Percentiles rank a stretch among this genome's conserved stretches.
Evolutionary conservation across 2,329 filamentous ascomycete genomes (phyloP).

Genomic region (Arthrobotrys pseudoclavata): DNA sequence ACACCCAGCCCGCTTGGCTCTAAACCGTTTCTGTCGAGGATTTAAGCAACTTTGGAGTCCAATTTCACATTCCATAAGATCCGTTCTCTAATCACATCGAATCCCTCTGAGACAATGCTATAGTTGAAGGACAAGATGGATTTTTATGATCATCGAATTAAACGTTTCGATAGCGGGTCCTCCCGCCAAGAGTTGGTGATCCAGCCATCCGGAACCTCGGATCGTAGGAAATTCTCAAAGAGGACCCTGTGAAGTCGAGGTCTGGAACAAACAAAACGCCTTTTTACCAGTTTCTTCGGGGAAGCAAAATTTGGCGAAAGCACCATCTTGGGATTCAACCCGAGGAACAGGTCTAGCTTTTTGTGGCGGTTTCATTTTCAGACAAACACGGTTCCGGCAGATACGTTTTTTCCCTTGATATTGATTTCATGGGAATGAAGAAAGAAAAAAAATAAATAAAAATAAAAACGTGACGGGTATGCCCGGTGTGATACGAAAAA

Average conservation of each 20-base stretch:
- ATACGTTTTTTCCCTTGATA: constrained; percentile 40
- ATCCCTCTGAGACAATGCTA: constrained; percentile 49
- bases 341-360: constrained; percentile 58
- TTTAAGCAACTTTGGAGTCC: constrained; percentile 30
- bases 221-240: constrained; percentile 27
- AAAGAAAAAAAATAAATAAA: not conserved
- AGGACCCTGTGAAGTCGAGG: constrained; percentile 28
- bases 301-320: constrained; percentile 53
- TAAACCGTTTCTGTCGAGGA: constrained; percentile 56
- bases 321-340: constrained; percentile 26
- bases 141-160: constrained; percentile 41
- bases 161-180: constrained; percentile 29
- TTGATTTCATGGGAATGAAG: constrained; percentile 30
- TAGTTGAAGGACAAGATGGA: constrained; percentile 30
- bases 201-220: constrained; percentile 60
- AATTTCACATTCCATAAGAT: constrained; percentile 49
- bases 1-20: constrained; percentile 52
- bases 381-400: constrained; percentile 48
- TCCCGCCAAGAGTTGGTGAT: constrained; percentile 47
- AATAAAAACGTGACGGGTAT: constrained; percentile 50
- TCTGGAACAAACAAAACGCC: constrained; percentile 19
- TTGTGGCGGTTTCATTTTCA: constrained; percentile 59
- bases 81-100: constrained; percentile 29
- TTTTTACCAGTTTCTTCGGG: constrained; percentile 17
- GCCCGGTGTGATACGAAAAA: constrained; percentile 56